These are phyloP conservation scores for Dothistroma pini DNA, from an alignment of 2,329 filamentous ascomycete genomes.

Conservation along the genomic window DNA sequence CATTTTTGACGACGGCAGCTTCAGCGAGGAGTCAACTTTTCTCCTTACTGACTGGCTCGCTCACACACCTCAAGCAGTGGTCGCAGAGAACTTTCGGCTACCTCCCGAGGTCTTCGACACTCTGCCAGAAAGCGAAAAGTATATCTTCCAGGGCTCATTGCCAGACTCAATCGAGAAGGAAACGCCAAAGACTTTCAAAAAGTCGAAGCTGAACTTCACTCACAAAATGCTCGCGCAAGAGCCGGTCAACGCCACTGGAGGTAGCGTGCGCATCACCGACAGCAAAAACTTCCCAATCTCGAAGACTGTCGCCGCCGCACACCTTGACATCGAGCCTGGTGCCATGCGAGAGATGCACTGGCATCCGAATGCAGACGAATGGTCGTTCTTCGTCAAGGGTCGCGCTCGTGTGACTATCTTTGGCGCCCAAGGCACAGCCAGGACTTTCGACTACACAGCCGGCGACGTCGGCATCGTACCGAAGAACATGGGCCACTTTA, in stretches of 20 bases:
- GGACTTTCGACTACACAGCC: constrained; percentile 71
- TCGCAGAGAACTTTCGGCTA: constrained; percentile 72
- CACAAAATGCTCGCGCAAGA: constrained; percentile 69
- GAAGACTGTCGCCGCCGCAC: constrained; percentile 67
- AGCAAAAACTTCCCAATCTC: constrained; percentile 73
- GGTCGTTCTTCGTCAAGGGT: constrained; percentile 73
- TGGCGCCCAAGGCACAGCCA: constrained; percentile 62
- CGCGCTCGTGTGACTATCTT: constrained; percentile 72
- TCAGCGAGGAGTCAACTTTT: constrained; percentile 63
- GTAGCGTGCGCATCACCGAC: constrained; percentile 69
- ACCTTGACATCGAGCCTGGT: constrained; percentile 67
- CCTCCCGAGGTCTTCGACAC: constrained; percentile 66
- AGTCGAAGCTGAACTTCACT: constrained; percentile 65
- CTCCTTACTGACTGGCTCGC: constrained; percentile 70
- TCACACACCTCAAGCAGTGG: constrained; percentile 67
- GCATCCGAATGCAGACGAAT: constrained; percentile 76
- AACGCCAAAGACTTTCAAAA: constrained; percentile 60
- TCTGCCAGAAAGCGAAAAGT: constrained; percentile 64
- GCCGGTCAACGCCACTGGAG: constrained; percentile 63
- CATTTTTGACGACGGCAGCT: constrained; percentile 58
- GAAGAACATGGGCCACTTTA: constrained; percentile 72
- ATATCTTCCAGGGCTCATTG: constrained; percentile 67
- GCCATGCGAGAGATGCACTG: constrained; percentile 78
- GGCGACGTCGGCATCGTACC: constrained; percentile 77
- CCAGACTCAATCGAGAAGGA: constrained; percentile 65